These are phyloP conservation scores for Penicillium hordei DNA, from an alignment of 2,329 filamentous ascomycete genomes.

Conservation along the genomic window DNA sequence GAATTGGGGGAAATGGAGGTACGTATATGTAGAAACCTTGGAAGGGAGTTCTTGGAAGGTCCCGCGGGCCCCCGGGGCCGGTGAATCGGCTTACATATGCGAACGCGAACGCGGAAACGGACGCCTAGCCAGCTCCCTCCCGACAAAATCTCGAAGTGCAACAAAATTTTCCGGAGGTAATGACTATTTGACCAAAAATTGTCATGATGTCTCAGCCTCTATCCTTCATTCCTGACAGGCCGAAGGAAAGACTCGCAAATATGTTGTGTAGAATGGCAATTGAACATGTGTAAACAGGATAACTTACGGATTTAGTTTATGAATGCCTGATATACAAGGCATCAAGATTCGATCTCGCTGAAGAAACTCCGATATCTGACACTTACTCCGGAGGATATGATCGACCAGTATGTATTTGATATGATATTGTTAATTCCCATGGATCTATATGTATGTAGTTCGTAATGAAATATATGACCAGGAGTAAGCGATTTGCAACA, in stretches of 20 bases:
- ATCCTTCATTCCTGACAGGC: neutral
- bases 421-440: neutral
- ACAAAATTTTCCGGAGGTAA: too few species aligned
- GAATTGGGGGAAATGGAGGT: constrained; percentile 11
- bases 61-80: neutral
- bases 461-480: neutral
- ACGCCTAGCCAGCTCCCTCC: constrained; percentile 9
- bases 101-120: constrained; percentile 15
- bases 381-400: neutral
- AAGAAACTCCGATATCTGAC: neutral
- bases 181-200: neutral
- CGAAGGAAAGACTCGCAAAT: neutral
- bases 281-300: too few species aligned
- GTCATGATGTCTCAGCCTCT: neutral
- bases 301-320: too few species aligned
- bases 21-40: neutral
- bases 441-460: neutral
- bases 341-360: neutral
- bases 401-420: neutral
- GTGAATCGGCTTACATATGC: constrained; percentile 23
- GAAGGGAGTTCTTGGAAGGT: neutral
- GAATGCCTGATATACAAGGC: neutral
- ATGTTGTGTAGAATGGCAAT: neutral
- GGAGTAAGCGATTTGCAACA: neutral
- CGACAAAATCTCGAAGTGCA: constrained; percentile 20